Percentiles rank a stretch among this genome's conserved stretches.
Evolutionary conservation across 108 stramenopile genomes (phyloP).

Genomic region (Fistulifera pelliculosa): DNA sequence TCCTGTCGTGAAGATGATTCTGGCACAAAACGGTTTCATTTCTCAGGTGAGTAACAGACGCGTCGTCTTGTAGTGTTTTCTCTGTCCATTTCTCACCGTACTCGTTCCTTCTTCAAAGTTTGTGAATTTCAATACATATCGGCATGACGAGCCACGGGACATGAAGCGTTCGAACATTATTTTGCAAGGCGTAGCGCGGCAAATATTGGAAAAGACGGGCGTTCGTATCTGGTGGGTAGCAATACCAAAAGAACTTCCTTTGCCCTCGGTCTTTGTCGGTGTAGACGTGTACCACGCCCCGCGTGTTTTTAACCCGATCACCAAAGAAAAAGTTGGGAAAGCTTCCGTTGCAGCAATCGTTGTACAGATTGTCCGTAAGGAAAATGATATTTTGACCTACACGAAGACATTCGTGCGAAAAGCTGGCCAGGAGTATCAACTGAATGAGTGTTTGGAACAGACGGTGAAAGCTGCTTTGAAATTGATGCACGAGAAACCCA

Average conservation of each 20-base stretch:
- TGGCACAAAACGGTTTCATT: constrained; percentile 1
- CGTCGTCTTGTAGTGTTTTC: not conserved
- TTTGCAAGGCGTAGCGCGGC: constrained; percentile 43
- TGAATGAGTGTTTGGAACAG: constrained; percentile 31
- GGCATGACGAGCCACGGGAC: constrained; percentile 38
- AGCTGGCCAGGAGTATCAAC: constrained; percentile 47
- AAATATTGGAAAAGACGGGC: constrained; percentile 52
- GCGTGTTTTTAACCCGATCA: constrained; percentile 29
- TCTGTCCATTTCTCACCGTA: not conserved
- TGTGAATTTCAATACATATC: constrained; percentile 49
- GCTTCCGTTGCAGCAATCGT: constrained; percentile 61
- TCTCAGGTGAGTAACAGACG: constrained; percentile 3
- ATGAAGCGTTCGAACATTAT: constrained; percentile 26
- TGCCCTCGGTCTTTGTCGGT: constrained; percentile 50
- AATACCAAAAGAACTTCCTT: constrained; percentile 38
- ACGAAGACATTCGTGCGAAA: constrained; percentile 34
- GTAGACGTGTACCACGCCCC: constrained; percentile 65
- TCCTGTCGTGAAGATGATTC: constrained; percentile 36
- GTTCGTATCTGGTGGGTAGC: constrained; percentile 45
- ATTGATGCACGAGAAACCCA: constrained; percentile 33
- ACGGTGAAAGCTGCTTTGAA: constrained; percentile 38
- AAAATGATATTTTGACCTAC: constrained; percentile 30
- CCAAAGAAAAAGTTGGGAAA: constrained; percentile 34
- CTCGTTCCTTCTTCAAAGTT: constrained; percentile 41
- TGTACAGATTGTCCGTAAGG: constrained; percentile 31